phyloP scores from a whole-genome alignment of 129 eudicot genomes.

The Silybum marianum region DNA sequence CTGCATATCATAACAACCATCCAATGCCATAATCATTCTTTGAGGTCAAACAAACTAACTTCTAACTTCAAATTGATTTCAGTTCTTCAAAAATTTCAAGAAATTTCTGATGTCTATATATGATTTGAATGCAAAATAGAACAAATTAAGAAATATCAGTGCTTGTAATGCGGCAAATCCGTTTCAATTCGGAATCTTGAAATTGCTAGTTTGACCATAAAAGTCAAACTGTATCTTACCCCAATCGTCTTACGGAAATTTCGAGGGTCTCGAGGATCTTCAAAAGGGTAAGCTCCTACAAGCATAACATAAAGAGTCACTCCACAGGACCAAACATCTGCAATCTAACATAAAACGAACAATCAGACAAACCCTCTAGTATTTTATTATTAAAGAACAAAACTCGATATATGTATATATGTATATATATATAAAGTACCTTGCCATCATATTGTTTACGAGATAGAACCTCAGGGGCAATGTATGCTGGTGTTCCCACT shows the following conservation, averaged over 20 bases:
- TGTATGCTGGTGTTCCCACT: slow-evolving; percentile 94
- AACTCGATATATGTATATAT: too few species aligned
- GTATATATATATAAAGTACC: slow-evolving; percentile 35
- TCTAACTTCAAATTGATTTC: not conserved
- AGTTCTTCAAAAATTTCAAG: not conserved
- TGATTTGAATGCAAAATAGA: not conserved
- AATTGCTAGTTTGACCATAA: slow-evolving; percentile 15
- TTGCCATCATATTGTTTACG: slow-evolving; percentile 91
- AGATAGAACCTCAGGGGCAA: slow-evolving; percentile 86
- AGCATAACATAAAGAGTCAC: slow-evolving; percentile 73
- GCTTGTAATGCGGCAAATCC: slow-evolving; percentile 1
- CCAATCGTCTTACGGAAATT: slow-evolving; percentile 65
- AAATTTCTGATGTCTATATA: not conserved
- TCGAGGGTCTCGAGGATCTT: slow-evolving; percentile 69
- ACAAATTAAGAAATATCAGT: not conserved
- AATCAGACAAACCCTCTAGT: slow-evolving; percentile 7
- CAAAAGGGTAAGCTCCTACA: slow-evolving; percentile 72
- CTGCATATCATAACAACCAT: slow-evolving; percentile 32
- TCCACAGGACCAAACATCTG: slow-evolving; percentile 84
- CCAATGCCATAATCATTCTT: slow-evolving; percentile 8
- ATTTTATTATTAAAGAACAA: not conserved
- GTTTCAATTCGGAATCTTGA: not conserved
- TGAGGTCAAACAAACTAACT: slow-evolving; percentile 11
- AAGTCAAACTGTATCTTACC: slow-evolving; percentile 29
- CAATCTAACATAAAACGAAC: slow-evolving; percentile 42